Conservation (phyloP, 768 basidiomycete species). For the Suillus luteus region DNA sequence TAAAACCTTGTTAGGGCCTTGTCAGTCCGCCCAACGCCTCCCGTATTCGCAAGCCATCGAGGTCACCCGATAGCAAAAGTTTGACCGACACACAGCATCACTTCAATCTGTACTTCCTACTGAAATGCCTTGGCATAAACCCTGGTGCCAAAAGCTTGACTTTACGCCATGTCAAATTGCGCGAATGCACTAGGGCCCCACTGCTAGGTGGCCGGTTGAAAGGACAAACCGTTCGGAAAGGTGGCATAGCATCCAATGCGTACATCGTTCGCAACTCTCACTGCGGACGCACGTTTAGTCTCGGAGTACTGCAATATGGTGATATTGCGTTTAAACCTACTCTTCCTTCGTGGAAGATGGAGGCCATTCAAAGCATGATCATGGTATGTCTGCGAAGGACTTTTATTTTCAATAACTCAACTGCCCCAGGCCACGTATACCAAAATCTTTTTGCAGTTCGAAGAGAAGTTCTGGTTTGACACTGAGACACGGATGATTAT, state of each 20-base stretch:
- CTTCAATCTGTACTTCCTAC: too few species aligned
- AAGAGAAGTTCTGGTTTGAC: constrained; percentile 59
- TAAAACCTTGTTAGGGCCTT: background rate
- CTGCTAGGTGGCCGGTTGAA: too few species aligned
- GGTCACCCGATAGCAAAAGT: too few species aligned
- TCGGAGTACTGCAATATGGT: constrained; percentile 67
- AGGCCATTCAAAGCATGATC: constrained; percentile 60
- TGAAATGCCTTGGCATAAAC: too few species aligned
- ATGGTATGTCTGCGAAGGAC: constrained; percentile 45
- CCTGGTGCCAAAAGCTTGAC: too few species aligned
- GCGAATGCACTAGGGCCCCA: too few species aligned
- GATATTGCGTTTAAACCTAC: constrained; percentile 58
- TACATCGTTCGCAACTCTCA: constrained; percentile 29
- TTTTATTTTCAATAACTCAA: background rate
- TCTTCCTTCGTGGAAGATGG: constrained; percentile 62
- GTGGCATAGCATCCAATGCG: too few species aligned
- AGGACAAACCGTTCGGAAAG: too few species aligned
- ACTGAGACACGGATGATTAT: constrained; percentile 36
- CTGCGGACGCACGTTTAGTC: constrained; percentile 65
- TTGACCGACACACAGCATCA: too few species aligned
- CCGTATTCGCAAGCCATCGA: background rate
- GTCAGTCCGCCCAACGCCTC: background rate
- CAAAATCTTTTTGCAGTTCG: constrained; percentile 68
- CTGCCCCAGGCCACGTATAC: constrained; percentile 53
- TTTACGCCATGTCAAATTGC: too few species aligned